Base-by-base conservation (phyloP, 2,329 filamentous ascomycete genomes). In the Shiraia bambusicola region DNA sequence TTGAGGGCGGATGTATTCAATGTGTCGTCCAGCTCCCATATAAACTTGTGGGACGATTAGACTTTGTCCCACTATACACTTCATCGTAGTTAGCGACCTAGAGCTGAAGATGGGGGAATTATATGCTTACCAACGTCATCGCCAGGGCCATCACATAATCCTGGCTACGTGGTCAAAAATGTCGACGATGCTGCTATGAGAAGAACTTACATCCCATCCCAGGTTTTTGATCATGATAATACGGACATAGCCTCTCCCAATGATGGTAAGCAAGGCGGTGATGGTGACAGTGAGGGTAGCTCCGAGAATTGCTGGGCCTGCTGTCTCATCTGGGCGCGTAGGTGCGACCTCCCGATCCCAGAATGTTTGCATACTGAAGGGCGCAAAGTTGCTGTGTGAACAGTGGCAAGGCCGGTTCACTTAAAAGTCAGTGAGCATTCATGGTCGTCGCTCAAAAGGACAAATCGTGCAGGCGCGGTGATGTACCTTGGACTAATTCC, bases 241-340 rank as follows among this genome's bases (percentile, higher is more conserved):
- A n/a, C 77, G 69, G 19, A 80, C 78, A 38, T 73, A 77, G 8
- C 75, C 47, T 14, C 76, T 69, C 22, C 70, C 57, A 8, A 64
- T 17, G 3, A 75, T 68, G 0, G 67, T 65, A 12, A 76, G 39
- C 2, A 70, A 52, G 0, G 74, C 72, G 16, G 72, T 40, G 3
- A 62, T 54, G 1, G 72, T 70, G 26, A 76, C 60, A 1, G 68
- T 52, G 10, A 73, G 41, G 9, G 73, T 72, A 4, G 70, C 65
- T 4, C 60, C 69, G 13, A 77, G 58, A 14, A 77, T 71, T 6
- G 51, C 52, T 4, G 59, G 54, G 1, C 67, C 65, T 34, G 66
- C 64, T 47, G 72, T 58, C 27, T 73, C 68, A n/a, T 64, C 38
- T 1, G 38, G 38, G 16, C 38, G 38, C 14, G 35, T 19, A 14